phyloP scores from a whole-genome alignment of 179 eudicot genomes.

The Beta lomatogona region DNA sequence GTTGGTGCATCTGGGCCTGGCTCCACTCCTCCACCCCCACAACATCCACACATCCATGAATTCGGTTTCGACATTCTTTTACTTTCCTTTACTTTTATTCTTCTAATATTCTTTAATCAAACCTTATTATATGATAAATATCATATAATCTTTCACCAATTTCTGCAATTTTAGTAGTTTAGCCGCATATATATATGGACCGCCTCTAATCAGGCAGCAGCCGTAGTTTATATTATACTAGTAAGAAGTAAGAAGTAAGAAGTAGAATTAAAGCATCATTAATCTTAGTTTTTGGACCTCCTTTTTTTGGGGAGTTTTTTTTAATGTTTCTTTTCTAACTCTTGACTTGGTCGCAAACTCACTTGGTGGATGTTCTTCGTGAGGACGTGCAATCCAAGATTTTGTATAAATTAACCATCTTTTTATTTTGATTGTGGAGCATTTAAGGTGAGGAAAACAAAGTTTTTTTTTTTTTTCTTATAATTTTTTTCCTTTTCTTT shows the following conservation, averaged over 20 bases:
- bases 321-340: background rate
- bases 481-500: background rate
- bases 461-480: background rate
- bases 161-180: background rate
- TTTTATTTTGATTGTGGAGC: background rate
- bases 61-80: constrained; percentile 23
- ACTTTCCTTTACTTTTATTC: background rate
- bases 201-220: background rate
- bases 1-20: constrained; percentile 20
- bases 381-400: constrained; percentile 27
- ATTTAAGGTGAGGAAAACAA: background rate
- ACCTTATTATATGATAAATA: background rate
- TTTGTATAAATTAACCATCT: background rate
- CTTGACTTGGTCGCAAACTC: constrained; percentile 27
- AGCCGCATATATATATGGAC: background rate
- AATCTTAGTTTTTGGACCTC: background rate
- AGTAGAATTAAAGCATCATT: constrained; percentile 35
- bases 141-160: background rate
- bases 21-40: constrained; percentile 24
- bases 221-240: background rate
- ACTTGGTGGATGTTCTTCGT: background rate
- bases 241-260: constrained; percentile 18
- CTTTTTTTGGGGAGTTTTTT: background rate
- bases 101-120: too few species aligned
- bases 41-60: constrained; percentile 39